phyloP scores from a whole-genome alignment of 2,329 filamentous ascomycete genomes.

The Colletotrichum sp. region DNA sequence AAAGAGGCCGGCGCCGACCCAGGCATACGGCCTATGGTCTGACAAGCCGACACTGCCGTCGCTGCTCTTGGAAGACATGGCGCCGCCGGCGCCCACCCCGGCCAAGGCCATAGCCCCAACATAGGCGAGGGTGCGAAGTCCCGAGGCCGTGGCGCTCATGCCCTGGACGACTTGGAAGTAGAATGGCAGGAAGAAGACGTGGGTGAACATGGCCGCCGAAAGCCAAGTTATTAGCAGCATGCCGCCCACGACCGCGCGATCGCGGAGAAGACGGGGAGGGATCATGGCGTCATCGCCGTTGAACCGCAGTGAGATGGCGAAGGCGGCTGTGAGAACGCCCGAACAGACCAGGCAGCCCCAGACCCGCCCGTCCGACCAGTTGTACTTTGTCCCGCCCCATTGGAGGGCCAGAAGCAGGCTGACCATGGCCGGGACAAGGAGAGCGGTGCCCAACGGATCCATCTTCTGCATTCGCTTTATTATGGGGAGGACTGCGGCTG shows the following conservation, averaged over 20 bases:
- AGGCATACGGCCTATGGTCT: conserved; percentile 29
- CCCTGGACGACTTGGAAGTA: conserved; percentile 60
- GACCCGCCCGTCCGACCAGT: conserved; percentile 47
- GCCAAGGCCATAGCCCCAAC: conserved; percentile 53
- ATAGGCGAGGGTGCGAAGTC: conserved; percentile 54
- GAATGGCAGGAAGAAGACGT: conserved; percentile 39
- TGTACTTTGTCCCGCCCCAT: conserved; percentile 57
- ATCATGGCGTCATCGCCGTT: conserved; percentile 45
- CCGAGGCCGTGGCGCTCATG: conserved; percentile 54
- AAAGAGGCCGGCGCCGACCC: conserved; percentile 43
- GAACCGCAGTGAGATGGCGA: conserved; percentile 39
- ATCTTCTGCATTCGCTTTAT: background rate
- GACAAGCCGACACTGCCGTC: conserved; percentile 34
- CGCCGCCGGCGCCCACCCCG: conserved; percentile 46
- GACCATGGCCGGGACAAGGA: conserved; percentile 56
- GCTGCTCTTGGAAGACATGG: conserved; percentile 40
- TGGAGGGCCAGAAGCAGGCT: conserved; percentile 48
- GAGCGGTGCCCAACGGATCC: conserved; percentile 54
- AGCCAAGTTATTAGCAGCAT: conserved; percentile 38
- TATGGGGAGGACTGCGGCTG: background rate
- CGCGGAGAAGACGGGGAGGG: conserved; percentile 49
- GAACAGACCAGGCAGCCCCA: conserved; percentile 34
- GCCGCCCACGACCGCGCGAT: conserved; percentile 43
- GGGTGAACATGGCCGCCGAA: conserved; percentile 32
- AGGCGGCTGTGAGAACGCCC: conserved; percentile 25